Evolutionary conservation across 495 filamentous ascomycete genomes (phyloP), one percentile per base, ranked within the genome.

Genomic region (Bacidia gigantensis): DNA sequence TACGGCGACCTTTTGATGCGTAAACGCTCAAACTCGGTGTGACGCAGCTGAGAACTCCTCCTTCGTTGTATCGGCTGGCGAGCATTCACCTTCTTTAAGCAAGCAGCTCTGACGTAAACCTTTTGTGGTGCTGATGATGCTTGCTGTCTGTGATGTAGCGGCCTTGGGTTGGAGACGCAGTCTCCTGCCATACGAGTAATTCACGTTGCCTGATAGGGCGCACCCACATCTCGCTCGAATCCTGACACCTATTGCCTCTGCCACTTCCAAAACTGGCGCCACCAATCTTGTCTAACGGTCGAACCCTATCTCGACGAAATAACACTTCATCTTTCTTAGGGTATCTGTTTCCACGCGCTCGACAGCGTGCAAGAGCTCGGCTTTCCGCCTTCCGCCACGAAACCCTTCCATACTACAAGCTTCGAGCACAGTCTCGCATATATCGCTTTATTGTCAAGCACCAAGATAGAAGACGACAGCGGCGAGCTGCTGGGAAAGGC

Each of bases 381-480:
- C 70, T 90, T 35, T 74, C 79, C 55, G 68, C 71, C 46, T 74
- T 94, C 65, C 83, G 79, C 48, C 74, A 83, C 74, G 78, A 86
- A 57, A 82, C 75, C n/a, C 65, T 93, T 32, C 82, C 86, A 39
- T 69, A 73, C 42, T 77, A 86, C 55, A 81, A 78, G 53, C 76
- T 77, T 57, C 74, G 76, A 24, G 69, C 84, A 2, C 86, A 92
- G 60, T 80, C 83, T 48, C 75, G 81, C 49, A 75, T 94, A 49
- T 90, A 89, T 64, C 70, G 72, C 14, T 86, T 82, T 58, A 73
- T 93, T 42, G 64, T 89, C 59, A 69, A 73, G 53, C 71, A 77
- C 17, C 81, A 87, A 65, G 71, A 68, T 38, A 74, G 69, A 56
- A 69, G 72, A 41, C 67, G 67, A 50, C 62, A 72, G 52, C 62